These are phyloP conservation scores for Clarireedia sp. DNA, from an alignment of 2,329 filamentous ascomycete genomes.

Conservation along the genomic window DNA sequence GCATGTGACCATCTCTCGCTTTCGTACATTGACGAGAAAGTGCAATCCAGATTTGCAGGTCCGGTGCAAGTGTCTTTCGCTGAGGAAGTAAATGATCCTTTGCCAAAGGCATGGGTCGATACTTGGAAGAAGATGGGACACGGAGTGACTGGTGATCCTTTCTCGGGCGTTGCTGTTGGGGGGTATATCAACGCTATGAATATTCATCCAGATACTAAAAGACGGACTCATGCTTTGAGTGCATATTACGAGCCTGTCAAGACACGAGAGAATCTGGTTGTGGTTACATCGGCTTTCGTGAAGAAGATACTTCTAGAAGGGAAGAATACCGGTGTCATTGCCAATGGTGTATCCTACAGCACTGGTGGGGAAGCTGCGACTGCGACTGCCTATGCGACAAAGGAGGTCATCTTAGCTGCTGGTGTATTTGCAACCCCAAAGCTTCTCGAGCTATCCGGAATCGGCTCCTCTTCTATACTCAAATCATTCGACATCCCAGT, in stretches of 20 bases:
- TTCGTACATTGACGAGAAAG: background rate
- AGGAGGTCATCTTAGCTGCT: constrained; percentile 26
- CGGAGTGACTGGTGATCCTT: background rate
- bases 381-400: constrained; percentile 22
- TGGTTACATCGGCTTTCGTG: background rate
- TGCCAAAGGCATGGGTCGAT: background rate
- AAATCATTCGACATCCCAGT: constrained; percentile 15
- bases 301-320: background rate
- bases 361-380: constrained; percentile 13
- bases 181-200: background rate
- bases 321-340: background rate
- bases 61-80: constrained; percentile 1
- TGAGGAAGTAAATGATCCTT: background rate
- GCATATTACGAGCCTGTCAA: background rate
- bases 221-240: background rate
- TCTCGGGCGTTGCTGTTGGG: background rate
- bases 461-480: constrained; percentile 20
- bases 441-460: constrained; percentile 29
- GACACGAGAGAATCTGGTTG: background rate
- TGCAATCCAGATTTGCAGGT: background rate
- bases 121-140: background rate
- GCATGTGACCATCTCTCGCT: background rate
- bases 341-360: background rate
- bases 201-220: background rate
- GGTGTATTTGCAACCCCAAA: constrained; percentile 27